Percentiles rank a stretch among this genome's conserved stretches.
These are phyloP conservation scores for Logfia minima DNA, from an alignment of 129 eudicot species.

Conservation along the genomic window DNA sequence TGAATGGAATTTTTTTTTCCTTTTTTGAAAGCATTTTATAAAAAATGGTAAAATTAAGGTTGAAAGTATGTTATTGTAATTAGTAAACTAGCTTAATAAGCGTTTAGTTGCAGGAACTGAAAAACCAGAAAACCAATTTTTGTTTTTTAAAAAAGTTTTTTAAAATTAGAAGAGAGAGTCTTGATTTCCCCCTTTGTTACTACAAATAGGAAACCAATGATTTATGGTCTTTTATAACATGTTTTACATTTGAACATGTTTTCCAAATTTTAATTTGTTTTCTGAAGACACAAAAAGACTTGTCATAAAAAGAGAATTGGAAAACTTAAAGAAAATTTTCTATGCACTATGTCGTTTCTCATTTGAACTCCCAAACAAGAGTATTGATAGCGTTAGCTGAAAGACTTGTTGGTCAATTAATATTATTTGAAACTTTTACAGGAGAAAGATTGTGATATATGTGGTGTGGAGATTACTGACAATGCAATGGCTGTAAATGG, in stretches of 20 bases:
- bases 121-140: too few species aligned
- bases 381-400: background rate
- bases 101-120: background rate
- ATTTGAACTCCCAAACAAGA: background rate
- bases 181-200: too few species aligned
- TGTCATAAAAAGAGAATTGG: too few species aligned
- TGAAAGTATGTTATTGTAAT: background rate
- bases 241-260: too few species aligned
- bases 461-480: conserved; percentile 94
- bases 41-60: too few species aligned
- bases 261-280: too few species aligned
- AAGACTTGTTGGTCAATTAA: background rate
- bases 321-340: too few species aligned
- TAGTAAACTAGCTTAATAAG: background rate
- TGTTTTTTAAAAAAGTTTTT: background rate
- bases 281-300: background rate
- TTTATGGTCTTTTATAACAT: background rate
- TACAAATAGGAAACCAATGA: background rate
- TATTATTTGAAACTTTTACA: conserved; percentile 15
- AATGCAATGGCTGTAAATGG: conserved; percentile 64
- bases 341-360: background rate
- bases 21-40: too few species aligned
- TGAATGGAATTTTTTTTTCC: too few species aligned
- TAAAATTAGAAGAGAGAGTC: too few species aligned
- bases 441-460: conserved; percentile 89